Conservation (phyloP, 192 early-diverging fungal species). For the Haplosporangium gracile region DNA sequence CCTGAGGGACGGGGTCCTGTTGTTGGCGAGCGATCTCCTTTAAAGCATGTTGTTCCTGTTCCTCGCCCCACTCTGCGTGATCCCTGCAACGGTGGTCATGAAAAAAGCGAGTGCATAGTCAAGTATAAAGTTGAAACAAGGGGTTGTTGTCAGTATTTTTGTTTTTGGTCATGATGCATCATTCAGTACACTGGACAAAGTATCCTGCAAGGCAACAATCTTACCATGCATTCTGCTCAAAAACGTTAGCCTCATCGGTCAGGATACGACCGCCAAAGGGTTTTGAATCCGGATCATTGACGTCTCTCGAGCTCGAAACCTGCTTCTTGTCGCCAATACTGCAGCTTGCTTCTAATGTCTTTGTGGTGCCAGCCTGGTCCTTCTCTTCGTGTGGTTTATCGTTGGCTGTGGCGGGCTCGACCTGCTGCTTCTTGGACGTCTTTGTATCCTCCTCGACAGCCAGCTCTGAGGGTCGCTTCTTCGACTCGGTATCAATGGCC, state of each 20-base stretch:
- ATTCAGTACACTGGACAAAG: not conserved
- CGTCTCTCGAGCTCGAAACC: slow-evolving; percentile 43
- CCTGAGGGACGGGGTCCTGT: slow-evolving; percentile 75
- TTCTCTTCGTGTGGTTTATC: slow-evolving; percentile 7
- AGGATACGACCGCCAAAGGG: slow-evolving; percentile 86
- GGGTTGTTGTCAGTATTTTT: not conserved
- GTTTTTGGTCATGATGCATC: not conserved
- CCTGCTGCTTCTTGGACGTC: slow-evolving; percentile 19
- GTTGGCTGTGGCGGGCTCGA: slow-evolving; percentile 1
- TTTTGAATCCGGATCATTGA: slow-evolving; percentile 26
- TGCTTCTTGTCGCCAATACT: slow-evolving; percentile 29
- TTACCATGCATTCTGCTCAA: slow-evolving; percentile 95
- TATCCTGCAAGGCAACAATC: not conserved
- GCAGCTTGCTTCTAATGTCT: not conserved
- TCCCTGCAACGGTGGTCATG: slow-evolving; percentile 74
- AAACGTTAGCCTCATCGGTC: slow-evolving; percentile 81
- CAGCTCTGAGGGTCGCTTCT: slow-evolving; percentile 22
- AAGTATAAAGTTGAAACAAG: slow-evolving; percentile 1
- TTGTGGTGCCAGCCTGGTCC: not conserved
- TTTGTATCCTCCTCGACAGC: slow-evolving; percentile 20
- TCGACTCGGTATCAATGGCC: not conserved
- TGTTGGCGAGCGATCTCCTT: slow-evolving; percentile 82
- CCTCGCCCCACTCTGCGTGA: slow-evolving; percentile 90
- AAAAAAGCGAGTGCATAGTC: not conserved
- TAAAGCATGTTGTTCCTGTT: slow-evolving; percentile 84